Evolutionary conservation across 169 alveolate species (phyloP).

Genomic region (Cyclospora cayetanensis): DNA sequence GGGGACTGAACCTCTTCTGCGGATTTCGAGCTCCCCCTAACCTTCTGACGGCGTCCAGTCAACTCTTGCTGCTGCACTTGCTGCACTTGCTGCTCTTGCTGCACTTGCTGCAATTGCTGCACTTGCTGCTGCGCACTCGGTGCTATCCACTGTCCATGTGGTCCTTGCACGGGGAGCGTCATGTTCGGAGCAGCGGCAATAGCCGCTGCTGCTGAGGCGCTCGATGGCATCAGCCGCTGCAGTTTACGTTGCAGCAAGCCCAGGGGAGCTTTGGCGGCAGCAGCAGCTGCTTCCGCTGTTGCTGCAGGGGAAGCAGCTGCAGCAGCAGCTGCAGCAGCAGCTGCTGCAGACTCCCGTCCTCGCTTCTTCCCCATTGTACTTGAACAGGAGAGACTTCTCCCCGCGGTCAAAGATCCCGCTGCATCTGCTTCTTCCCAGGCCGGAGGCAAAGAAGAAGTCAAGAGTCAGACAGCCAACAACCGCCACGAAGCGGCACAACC

Average conservation of each 20-base stretch:
- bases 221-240: slow-evolving; percentile 49
- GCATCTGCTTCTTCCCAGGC: neutral
- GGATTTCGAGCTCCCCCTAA: no score
- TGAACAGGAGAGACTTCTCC: neutral
- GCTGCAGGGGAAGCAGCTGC: neutral
- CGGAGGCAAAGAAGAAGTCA: no score
- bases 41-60: neutral
- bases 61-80: neutral
- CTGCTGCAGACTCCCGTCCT: slow-evolving; percentile 13
- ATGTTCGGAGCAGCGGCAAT: neutral
- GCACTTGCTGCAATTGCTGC: slow-evolving; percentile 33
- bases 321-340: neutral
- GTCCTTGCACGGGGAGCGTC: neutral
- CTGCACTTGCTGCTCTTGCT: neutral
- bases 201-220: neutral
- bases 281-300: neutral
- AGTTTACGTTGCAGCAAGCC: slow-evolving; percentile 6
- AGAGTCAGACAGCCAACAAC: no score
- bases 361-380: slow-evolving; percentile 1
- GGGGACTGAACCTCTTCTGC: neutral
- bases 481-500: no score
- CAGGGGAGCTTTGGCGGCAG: neutral
- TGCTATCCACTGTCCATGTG: slow-evolving; percentile 19
- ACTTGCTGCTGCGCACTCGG: slow-evolving; percentile 6
- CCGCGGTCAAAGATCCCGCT: no score